Percentiles rank a stretch among this genome's conserved stretches.
These are phyloP conservation scores for Arthrinium puccinioides DNA, from an alignment of 2,329 filamentous ascomycete genomes.

Conservation along the genomic window DNA sequence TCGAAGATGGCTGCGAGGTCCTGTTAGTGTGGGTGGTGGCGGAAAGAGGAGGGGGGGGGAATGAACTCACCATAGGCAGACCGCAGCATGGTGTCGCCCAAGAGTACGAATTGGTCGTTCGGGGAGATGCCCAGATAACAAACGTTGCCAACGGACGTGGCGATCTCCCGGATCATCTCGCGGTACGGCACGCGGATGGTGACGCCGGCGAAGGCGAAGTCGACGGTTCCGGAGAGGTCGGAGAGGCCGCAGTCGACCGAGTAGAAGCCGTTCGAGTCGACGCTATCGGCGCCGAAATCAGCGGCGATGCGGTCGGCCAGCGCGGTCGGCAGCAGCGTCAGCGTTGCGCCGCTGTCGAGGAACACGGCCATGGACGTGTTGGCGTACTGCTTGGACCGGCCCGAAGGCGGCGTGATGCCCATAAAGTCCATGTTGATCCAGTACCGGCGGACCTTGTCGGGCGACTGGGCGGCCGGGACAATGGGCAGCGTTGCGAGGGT, in stretches of 20 bases:
- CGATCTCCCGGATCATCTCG: conserved; percentile 37
- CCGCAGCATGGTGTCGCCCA: conserved; percentile 52
- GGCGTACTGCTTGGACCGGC: conserved; percentile 24
- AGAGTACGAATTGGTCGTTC: conserved; percentile 39
- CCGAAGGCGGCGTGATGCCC: conserved; percentile 30
- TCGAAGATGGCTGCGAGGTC: conserved; percentile 42
- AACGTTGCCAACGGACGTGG: conserved; percentile 15
- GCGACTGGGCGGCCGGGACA: conserved; percentile 43
- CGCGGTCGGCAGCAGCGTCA: conserved; percentile 56
- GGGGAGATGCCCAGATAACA: conserved; percentile 45
- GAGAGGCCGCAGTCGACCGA: conserved; percentile 36
- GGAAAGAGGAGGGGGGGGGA: background rate
- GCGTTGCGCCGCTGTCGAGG: conserved; percentile 63
- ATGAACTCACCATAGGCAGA: conserved; percentile 40
- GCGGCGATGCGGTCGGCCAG: conserved; percentile 42
- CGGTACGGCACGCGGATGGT: conserved; percentile 41
- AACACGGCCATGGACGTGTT: conserved; percentile 47
- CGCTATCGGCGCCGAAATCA: conserved; percentile 36
- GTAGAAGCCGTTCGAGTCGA: conserved; percentile 36
- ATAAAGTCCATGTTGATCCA: conserved; percentile 43
- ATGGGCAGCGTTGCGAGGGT: conserved; percentile 54
- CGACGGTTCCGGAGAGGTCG: conserved; percentile 31
- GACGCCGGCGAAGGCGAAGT: conserved; percentile 41
- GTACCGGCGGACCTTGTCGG: conserved; percentile 45
- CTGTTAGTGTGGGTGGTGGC: background rate